A percentile compares a stretch with the other conserved stretches of the same genome.
Evolutionary conservation across 257 asterid species (phyloP).

Genomic region (Marsdenia floribunda): DNA sequence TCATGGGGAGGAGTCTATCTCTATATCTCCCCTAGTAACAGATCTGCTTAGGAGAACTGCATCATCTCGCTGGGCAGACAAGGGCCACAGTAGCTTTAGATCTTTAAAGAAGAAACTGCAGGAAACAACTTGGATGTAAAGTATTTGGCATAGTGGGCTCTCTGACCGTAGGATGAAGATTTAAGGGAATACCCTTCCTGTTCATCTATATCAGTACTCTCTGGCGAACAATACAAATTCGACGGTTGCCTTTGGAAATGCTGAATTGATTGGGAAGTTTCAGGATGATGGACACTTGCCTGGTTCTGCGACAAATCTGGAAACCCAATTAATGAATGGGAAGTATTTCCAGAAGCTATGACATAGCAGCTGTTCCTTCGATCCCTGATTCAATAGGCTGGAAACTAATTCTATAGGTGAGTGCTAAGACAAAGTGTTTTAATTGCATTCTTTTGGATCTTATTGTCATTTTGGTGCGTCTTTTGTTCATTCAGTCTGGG

Average conservation of each 20-base stretch:
- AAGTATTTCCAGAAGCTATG: background rate
- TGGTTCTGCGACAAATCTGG: background rate
- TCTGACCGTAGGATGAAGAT: background rate
- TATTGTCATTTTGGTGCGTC: background rate
- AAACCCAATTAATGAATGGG: background rate
- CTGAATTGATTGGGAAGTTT: background rate
- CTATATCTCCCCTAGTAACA: constrained; percentile 63
- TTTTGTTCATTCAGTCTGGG: background rate
- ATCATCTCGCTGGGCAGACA: constrained; percentile 76
- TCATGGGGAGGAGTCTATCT: constrained; percentile 38
- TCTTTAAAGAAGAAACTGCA: constrained; percentile 72
- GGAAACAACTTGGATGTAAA: constrained; percentile 57
- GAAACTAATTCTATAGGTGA: background rate
- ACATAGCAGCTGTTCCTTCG: background rate
- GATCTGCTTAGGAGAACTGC: constrained; percentile 55
- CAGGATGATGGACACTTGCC: background rate
- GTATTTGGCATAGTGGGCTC: constrained; percentile 25
- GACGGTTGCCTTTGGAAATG: background rate
- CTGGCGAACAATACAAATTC: background rate
- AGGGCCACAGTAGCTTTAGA: constrained; percentile 73
- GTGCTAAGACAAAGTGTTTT: background rate
- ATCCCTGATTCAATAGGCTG: background rate
- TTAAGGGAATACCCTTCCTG: background rate
- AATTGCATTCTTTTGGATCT: background rate
- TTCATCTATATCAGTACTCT: background rate